Conservation (phyloP, 2,329 filamentous ascomycete genomes). For the Diaporthe capsici region DNA sequence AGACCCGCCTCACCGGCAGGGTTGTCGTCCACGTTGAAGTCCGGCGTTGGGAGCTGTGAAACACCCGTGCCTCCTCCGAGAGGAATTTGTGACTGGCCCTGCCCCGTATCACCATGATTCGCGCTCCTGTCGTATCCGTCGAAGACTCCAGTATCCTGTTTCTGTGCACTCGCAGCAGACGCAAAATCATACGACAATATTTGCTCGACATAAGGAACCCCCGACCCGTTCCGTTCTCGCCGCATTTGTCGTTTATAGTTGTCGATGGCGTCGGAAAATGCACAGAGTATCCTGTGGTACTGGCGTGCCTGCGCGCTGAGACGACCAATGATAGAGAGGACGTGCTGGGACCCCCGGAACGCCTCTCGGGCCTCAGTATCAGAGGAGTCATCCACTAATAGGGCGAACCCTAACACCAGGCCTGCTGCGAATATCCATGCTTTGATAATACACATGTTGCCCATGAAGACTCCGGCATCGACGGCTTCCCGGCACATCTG, state of each 20-base stretch:
- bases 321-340: constrained; percentile 21
- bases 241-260: constrained; percentile 32
- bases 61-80: background rate
- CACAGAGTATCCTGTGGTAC: constrained; percentile 42
- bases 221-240: background rate
- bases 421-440: constrained; percentile 41
- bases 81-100: background rate
- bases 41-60: constrained; percentile 27
- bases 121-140: no score
- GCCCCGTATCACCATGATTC: background rate
- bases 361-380: constrained; percentile 41
- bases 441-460: constrained; percentile 43
- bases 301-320: constrained; percentile 44
- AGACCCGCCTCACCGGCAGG: background rate
- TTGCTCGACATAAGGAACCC: constrained; percentile 29
- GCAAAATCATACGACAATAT: constrained; percentile 36
- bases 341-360: constrained; percentile 37
- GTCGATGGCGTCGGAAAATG: constrained; percentile 43
- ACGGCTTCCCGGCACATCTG: constrained; percentile 43
- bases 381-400: constrained; percentile 41
- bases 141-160: background rate
- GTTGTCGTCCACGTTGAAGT: constrained; percentile 13
- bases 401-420: constrained; percentile 40
- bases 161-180: constrained; percentile 16
- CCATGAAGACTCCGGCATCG: constrained; percentile 40